Base-by-base conservation (phyloP, 2,329 filamentous ascomycete genomes). In the Neonectria coccinea region DNA sequence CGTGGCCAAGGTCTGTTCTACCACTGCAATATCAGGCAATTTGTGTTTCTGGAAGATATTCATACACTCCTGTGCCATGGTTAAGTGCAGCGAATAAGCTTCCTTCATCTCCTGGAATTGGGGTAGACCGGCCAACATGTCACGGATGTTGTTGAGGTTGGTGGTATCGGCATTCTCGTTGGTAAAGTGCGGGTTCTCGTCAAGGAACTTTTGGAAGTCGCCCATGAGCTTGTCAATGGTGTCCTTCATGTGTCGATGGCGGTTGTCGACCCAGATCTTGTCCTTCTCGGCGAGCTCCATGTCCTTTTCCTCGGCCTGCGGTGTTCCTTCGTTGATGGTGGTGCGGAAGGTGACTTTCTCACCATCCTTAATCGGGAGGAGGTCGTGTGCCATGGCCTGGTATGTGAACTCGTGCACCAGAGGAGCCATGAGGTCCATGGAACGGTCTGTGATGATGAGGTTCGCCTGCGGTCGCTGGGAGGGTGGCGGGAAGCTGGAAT, bases 31-130 rank as follows among this genome's bases (percentile, higher is more conserved):
- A 74, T 99, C 96, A 7, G 92, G 86, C 7, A 99, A 84, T 75
- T 97, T 97, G 76, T 91, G 88, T 56, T 89, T 83, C 76, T 97
- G 90, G 73, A 99, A 99, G 41, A 92, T 88, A 72, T 93, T 93
- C 94, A 98, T 98, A 77, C 94, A 97, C 77, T 97, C 94, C 77
- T 97, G 92, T 2, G 96, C 96, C 95, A 99, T 98, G 70, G 90
- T 95, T 45, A 99, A 84, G 79, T 99, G 96, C 58, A 99, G 83
- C 0, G 94, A 96, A 78, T 98, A 99, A 2, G 93, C 91, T 76
- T 97, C 93, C 78, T 98, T 97, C 85, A 96, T 93, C 79, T 97
- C 92, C 74, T 97, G 93, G 75, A 97, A 99, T 75, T 98, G 93
- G 12, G 94, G 94, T 64, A 99, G 82, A 9, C 94, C 95, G 14